phyloP scores from a whole-genome alignment of 345 rosid species.

The Erucastrum elatum region DNA sequence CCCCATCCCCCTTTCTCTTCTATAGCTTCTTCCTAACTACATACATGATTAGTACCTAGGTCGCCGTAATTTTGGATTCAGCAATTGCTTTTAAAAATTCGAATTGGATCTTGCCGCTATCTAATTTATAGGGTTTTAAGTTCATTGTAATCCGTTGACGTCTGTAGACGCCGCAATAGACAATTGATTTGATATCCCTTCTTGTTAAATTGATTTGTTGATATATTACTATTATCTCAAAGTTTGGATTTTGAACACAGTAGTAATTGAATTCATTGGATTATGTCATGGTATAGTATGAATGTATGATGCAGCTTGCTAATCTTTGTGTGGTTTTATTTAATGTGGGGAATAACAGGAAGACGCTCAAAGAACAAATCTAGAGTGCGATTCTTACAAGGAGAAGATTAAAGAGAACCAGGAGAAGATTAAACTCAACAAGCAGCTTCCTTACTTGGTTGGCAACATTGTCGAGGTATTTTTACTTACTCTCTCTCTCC shows the following conservation, averaged over 20 bases:
- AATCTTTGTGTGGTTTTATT: slow-evolving; percentile 2
- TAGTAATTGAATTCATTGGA: background rate
- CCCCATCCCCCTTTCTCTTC: background rate
- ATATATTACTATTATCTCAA: background rate
- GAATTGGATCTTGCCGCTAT: slow-evolving; percentile 2
- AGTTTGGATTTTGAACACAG: background rate
- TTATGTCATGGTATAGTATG: too few relatives aligned
- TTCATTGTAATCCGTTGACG: background rate
- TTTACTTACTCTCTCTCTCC: too few relatives aligned
- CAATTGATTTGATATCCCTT: slow-evolving; percentile 1
- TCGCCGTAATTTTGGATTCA: background rate
- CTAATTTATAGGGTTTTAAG: slow-evolving; percentile 26
- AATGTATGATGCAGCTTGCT: background rate
- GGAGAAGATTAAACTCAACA: slow-evolving; percentile 97
- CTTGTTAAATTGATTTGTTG: background rate
- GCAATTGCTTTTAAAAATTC: background rate
- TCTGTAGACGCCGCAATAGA: background rate
- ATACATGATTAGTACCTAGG: background rate
- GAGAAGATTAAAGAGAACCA: slow-evolving; percentile 98
- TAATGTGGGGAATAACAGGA: slow-evolving; percentile 49
- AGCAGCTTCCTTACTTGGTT: slow-evolving; percentile 97
- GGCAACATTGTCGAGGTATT: slow-evolving; percentile 97
- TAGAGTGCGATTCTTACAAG: slow-evolving; percentile 81
- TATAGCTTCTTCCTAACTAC: background rate
- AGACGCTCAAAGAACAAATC: slow-evolving; percentile 81